Base-by-base conservation (phyloP, 164 flowering plant genomes). In the Stephania cephalantha region DNA sequence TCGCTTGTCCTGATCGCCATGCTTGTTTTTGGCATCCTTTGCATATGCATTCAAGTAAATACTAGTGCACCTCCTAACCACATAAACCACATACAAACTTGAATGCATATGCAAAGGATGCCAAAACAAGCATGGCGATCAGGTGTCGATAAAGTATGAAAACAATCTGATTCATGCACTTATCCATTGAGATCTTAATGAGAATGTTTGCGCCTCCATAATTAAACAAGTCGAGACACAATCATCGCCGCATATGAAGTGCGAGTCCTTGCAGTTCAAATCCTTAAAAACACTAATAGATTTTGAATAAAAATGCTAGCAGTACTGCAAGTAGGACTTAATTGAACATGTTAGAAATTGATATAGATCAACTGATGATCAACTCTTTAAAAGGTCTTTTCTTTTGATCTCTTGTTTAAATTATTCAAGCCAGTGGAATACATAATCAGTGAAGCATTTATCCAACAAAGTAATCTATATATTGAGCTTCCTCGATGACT, bases 91-190 rank as follows among this genome's bases (percentile, higher is more conserved):
- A 35, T 35, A 35, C 42, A 35, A 25, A 25, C 77, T 85, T 88
- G 10, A 84, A 74, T 5, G 80, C 70, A 78, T 84, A 88, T 13
- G 90, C 89, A 29, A 85, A 63, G 20, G 87, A 87, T 1, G 74
- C 88, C 55, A 88, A 73, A 12, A 86, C 45, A 63, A 84, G 8
- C 73, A 82, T 53, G 66, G 83, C 87, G 22, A 88, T 78, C 15
- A 86, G 15, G 73, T 88, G 88, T 3, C 90, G 76, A 52, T 84
- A 86, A 9, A 84, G 80, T 9, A 83, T 74, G 48, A 86, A 82
- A 35, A 81, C 87, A 1, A 85, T 25, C 44, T 64, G 82, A 77
- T 81, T 83, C 48, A 85, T 75, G 29, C 88, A 88, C 68, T 68
- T 78, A 3, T 83, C 79, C 2, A 86, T 73, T 31, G 86, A 74